A percentile compares a stretch with the other conserved stretches of the same genome.
These are phyloP conservation scores for Inga oerstediana DNA, from an alignment of 306 rosid species.

Conservation along the genomic window DNA sequence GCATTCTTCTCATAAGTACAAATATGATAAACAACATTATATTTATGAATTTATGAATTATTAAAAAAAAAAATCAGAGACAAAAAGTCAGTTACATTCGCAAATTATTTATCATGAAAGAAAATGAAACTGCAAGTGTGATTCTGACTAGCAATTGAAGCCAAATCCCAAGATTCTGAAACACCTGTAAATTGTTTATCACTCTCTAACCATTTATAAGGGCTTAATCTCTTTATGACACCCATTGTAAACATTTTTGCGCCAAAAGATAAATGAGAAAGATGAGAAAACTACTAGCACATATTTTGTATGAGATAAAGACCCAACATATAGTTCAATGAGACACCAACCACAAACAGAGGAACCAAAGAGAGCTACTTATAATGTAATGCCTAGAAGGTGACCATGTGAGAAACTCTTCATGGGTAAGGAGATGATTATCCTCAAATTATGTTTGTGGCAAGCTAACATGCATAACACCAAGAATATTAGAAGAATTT, in stretches of 20 bases:
- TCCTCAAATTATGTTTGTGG: neutral
- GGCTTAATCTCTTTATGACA: slow-evolving; percentile 9
- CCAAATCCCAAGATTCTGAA: slow-evolving; percentile 3
- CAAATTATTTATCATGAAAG: neutral
- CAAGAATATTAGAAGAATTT: neutral
- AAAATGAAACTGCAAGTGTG: neutral
- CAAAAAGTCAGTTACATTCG: neutral
- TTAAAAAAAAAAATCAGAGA: neutral
- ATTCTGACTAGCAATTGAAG: slow-evolving; percentile 13
- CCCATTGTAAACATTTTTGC: neutral
- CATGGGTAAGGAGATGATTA: neutral
- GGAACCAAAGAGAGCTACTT: slow-evolving; percentile 12
- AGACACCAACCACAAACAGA: neutral
- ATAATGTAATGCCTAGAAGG: neutral
- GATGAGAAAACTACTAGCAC: slow-evolving; percentile 1
- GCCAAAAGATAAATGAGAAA: slow-evolving; percentile 10
- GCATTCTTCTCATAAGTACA: slow-evolving; percentile 1
- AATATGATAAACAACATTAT: neutral
- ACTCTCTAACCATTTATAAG: slow-evolving; percentile 1
- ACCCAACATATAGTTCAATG: neutral
- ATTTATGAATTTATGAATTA: neutral
- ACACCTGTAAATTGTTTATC: neutral
- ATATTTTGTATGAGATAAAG: neutral
- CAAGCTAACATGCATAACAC: slow-evolving; percentile 14
- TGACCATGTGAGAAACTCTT: neutral